Evolutionary conservation across 2,329 filamentous ascomycete genomes (phyloP), one percentile per base, ranked within the genome.

Genomic region (Fusarium sp.): DNA sequence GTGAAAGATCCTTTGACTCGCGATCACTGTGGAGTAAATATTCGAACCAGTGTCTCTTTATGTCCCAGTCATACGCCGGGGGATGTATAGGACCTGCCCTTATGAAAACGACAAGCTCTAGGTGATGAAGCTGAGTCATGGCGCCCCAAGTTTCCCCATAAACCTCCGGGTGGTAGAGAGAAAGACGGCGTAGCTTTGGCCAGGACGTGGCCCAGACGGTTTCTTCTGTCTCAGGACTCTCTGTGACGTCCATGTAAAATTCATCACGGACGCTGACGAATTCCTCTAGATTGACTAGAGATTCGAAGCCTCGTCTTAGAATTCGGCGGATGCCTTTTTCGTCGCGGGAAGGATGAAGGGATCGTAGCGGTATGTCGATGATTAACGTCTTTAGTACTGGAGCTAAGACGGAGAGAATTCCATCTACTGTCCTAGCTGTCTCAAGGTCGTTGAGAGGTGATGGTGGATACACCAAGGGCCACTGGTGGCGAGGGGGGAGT

Each of bases 361-460:
- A 57, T 2, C 70, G 64, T 4, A 79, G 33, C 1, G 77, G 76
- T 66, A 79, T 76, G 11, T 79, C 71, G 3, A 78, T 71, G 46
- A 78, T 31, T 1, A 77, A 35, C 0, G 16, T 33, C 6, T 64
- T 67, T 16, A 77, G 64, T 0, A 66, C 35, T 1, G 73, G 73
- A 0, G 75, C 69, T 5, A 77, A 24, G 6, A 49, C 40, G 7
- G 65, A 2, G 27, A 75, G 60, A 10, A 77, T 38, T 1, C 66
- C 33, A 0, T 61, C 46, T 3, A 73, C 44, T 2, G 46, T 14
- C 5, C 58, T 16, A 1, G 55, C 36, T 1, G 58, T 68, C 6
- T 20, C 14, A 5, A 60, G 20, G 16, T 75, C 64, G 8, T 67
- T 12, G 11, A 75, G 59, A 4, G 42, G 36, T 29, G 64, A 51